Percentiles rank a stretch among this genome's conserved stretches.
Conservation (phyloP, 2,329 filamentous ascomycete species). For the Colletotrichum sp. region DNA sequence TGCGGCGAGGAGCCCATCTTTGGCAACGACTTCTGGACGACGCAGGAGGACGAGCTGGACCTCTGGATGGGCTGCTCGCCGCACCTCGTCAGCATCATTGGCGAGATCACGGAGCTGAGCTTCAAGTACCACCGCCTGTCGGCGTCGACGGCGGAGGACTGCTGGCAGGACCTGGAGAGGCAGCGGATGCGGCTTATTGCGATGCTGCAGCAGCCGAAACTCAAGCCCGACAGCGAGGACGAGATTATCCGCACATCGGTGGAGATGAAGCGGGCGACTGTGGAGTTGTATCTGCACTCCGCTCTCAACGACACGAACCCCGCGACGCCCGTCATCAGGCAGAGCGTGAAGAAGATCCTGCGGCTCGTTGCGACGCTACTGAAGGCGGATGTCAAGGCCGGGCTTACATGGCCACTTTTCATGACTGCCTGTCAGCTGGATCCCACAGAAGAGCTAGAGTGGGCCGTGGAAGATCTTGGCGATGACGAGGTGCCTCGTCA, state of each 20-base stretch:
- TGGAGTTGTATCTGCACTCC: conserved; percentile 44
- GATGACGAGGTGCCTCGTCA: conserved; percentile 22
- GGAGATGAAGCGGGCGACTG: conserved; percentile 44
- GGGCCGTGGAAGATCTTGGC: conserved; percentile 18
- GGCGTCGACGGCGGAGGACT: conserved; percentile 1
- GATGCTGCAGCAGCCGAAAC: background rate
- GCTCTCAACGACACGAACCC: conserved; percentile 43
- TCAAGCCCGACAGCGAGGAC: conserved; percentile 27
- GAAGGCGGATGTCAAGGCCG: conserved; percentile 31
- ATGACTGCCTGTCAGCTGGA: conserved; percentile 45
- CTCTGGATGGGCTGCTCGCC: conserved; percentile 49
- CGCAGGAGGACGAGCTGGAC: conserved; percentile 37
- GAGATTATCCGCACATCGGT: conserved; percentile 36
- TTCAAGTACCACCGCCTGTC: conserved; percentile 29
- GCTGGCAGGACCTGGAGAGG: conserved; percentile 8
- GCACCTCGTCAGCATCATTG: conserved; percentile 42
- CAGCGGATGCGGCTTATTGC: conserved; percentile 3
- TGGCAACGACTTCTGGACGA: conserved; percentile 45
- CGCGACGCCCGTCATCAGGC: conserved; percentile 28
- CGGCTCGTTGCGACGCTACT: conserved; percentile 35
- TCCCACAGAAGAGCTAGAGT: conserved; percentile 37
- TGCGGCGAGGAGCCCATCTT: conserved; percentile 46
- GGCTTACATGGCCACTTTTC: conserved; percentile 45
- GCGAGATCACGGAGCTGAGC: conserved; percentile 44
- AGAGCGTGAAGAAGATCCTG: conserved; percentile 35